These are phyloP conservation scores for Mercurialis annua DNA, from an alignment of 345 rosid species.

Conservation along the genomic window DNA sequence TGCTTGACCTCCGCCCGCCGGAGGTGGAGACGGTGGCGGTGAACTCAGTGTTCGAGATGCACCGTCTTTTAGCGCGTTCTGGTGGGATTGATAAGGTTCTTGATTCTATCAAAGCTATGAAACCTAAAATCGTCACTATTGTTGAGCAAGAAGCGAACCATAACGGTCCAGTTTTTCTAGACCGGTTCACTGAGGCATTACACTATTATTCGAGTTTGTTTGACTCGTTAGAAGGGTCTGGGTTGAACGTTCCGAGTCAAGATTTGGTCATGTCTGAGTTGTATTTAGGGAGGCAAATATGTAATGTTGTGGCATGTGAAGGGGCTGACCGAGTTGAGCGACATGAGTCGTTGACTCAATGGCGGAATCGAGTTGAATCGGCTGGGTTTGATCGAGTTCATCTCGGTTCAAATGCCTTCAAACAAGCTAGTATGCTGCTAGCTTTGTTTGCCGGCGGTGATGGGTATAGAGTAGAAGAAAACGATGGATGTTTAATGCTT, in stretches of 20 bases:
- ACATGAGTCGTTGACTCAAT: conserved; percentile 64
- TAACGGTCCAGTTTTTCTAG: conserved; percentile 29
- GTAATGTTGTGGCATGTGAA: conserved; percentile 49
- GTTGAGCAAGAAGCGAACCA: conserved; percentile 38
- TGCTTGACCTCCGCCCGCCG: conserved; percentile 28
- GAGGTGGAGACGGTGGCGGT: conserved; percentile 31
- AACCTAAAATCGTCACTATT: conserved; percentile 31
- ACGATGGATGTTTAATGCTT: conserved; percentile 65
- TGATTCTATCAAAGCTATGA: conserved; percentile 26
- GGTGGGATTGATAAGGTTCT: conserved; percentile 32
- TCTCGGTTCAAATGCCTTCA: conserved; percentile 81
- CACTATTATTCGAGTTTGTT: conserved; percentile 36
- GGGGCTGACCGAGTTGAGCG: conserved; percentile 75
- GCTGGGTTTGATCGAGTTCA: conserved; percentile 69
- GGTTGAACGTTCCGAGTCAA: conserved; percentile 20
- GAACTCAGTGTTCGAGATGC: conserved; percentile 34
- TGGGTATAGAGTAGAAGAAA: conserved; percentile 88
- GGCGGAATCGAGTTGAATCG: conserved; percentile 54
- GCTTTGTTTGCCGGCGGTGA: conserved; percentile 70
- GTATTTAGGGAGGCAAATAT: conserved; percentile 37
- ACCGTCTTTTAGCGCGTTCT: conserved; percentile 25
- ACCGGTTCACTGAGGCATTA: conserved; percentile 33
- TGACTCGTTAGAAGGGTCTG: conserved; percentile 36
- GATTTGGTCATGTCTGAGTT: conserved; percentile 37
- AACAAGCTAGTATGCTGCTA: conserved; percentile 79